phyloP scores from a whole-genome alignment of 768 basidiomycete species.

The Suillus hirtellus region DNA sequence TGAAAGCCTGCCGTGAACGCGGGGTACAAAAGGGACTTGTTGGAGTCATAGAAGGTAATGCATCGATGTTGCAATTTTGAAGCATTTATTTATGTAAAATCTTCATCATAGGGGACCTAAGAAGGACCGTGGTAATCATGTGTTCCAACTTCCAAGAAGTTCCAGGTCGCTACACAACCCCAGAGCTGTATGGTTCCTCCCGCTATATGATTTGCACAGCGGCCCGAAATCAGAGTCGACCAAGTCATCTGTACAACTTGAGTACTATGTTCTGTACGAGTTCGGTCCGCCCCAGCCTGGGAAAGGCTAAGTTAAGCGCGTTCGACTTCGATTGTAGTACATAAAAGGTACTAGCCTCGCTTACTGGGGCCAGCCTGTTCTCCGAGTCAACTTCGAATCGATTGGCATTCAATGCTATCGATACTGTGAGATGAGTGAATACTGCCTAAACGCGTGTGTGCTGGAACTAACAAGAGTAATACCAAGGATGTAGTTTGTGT shows the following conservation, averaged over 20 bases:
- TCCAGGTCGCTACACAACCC: too few species aligned
- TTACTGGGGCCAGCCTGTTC: too few species aligned
- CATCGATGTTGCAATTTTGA: not conserved
- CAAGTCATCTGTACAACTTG: too few species aligned
- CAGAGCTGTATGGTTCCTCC: too few species aligned
- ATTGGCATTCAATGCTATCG: not conserved
- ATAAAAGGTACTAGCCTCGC: too few species aligned
- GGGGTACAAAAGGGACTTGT: not conserved
- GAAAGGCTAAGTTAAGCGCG: not conserved
- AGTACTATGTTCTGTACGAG: too few species aligned
- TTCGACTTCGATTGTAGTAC: not conserved
- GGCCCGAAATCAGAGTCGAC: too few species aligned
- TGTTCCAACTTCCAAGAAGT: not conserved
- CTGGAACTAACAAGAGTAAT: not conserved
- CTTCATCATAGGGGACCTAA: not conserved
- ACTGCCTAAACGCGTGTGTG: not conserved
- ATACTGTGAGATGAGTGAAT: too few species aligned
- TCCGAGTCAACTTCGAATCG: not conserved
- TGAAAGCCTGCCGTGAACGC: not conserved
- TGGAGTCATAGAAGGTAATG: not conserved
- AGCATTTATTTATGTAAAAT: not conserved
- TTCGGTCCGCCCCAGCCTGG: not conserved
- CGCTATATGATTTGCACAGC: too few species aligned
- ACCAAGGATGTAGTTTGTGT: not conserved
- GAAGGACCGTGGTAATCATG: not conserved